Evolutionary conservation across 2,329 filamentous ascomycete species (phyloP), one percentile per base, ranked within the genome.

Genomic region (Emergomyces orientalis): DNA sequence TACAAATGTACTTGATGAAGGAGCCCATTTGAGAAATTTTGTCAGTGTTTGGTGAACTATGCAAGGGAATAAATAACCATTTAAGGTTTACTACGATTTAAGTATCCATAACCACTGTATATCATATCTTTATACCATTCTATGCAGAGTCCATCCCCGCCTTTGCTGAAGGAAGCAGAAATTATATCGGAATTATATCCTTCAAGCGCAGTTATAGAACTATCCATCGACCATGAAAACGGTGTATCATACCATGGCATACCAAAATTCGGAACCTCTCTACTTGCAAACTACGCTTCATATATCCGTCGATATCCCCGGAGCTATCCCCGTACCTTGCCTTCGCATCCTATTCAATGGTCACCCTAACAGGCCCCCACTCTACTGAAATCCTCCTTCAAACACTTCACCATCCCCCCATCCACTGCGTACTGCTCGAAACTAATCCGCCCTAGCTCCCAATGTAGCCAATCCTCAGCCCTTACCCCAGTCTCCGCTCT

Each of bases 381-480:
- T 9, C 43, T n/a, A 9, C 47, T 60, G 60, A 75, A 63, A 0
- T 71, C 71, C 7, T 58, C 63, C 34, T 71, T 68, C 56, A 74
- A 64, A 59, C 62, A 62, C 34, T 68, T 54, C 39, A 75, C 69
- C 45, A 77, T 64, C 19, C 69, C 65, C 57, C 67, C 66, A 57
- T 77, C 73, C 43, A 70, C 60, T 8, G 78, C 78, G 66, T 87
- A 81, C 67, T 87, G 84, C 0, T 75, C 72, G 71, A 84, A 89
- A 66, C 85, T 86, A 4, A 87, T 79, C 62, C 83, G 76, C 1
- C 71, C 76, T 2, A 75, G 81, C 71, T 80, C 82, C 87, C 87
- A 90, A 27, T 85, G 78, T 51, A 90, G 68, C 84, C 84, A 87
- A 0, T 70, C 71, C 69, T 84, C 81, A 2, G 82, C 84, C 65